These are phyloP conservation scores for Chlorella vulgaris DNA, from an alignment of 139 green algal genomes.

Conservation along the genomic window DNA sequence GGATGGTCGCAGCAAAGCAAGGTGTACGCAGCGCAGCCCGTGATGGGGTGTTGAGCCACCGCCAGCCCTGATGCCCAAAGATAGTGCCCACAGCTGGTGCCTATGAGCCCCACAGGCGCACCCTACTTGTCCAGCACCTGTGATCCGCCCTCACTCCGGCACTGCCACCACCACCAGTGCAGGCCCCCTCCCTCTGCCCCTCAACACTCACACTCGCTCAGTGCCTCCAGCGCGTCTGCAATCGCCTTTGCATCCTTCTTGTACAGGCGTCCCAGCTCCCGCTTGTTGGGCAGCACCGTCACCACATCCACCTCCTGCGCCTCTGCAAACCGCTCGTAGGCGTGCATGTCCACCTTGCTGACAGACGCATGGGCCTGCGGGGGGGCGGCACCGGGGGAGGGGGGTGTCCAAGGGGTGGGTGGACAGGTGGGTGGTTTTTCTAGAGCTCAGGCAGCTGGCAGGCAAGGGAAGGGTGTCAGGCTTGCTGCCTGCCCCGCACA, in stretches of 20 bases:
- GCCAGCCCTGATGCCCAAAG: too few species aligned
- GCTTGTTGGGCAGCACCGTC: constrained; percentile 80
- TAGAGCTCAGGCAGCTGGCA: neutral
- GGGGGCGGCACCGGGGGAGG: neutral
- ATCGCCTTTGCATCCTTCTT: constrained; percentile 88
- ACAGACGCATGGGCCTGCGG: constrained; percentile 68
- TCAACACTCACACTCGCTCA: constrained; percentile 38
- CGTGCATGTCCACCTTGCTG: constrained; percentile 83
- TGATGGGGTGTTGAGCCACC: neutral
- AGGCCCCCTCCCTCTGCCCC: too few species aligned
- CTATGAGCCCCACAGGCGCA: too few species aligned
- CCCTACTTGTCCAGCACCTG: too few species aligned
- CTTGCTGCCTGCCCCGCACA: too few species aligned
- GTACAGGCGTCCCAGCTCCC: constrained; percentile 87
- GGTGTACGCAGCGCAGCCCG: neutral
- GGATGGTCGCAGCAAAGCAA: neutral
- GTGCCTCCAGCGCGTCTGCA: constrained; percentile 67
- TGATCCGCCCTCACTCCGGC: too few species aligned
- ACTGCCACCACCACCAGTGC: too few species aligned
- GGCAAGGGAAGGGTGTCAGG: too few species aligned
- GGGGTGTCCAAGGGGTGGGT: neutral
- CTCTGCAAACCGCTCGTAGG: constrained; percentile 87
- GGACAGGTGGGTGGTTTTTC: neutral
- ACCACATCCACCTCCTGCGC: constrained; percentile 77
- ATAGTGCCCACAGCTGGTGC: too few species aligned